These are phyloP conservation scores for Monosporozyma yasuniensis DNA, from an alignment of 805 yeast species.

Conservation along the genomic window DNA sequence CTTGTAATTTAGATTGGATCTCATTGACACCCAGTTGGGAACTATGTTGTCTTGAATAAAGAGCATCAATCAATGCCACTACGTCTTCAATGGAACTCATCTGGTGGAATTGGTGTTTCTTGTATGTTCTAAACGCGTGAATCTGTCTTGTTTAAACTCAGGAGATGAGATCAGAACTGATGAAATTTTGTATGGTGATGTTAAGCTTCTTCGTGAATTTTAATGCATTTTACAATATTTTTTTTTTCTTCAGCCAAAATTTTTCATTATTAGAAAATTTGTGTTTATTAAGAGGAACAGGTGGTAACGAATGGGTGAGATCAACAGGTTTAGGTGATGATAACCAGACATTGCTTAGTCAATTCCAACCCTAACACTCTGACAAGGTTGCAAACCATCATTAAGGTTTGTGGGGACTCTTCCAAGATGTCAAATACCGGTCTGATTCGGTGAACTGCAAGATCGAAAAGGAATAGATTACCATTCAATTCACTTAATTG, in stretches of 20 bases:
- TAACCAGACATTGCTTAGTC: constrained; percentile 24
- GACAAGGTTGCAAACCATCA: constrained; percentile 33
- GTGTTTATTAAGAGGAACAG: background rate
- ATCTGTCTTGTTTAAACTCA: background rate
- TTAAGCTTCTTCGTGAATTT: background rate
- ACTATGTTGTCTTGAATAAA: constrained; percentile 4
- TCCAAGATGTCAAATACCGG: constrained; percentile 17
- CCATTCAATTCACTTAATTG: constrained; percentile 18
- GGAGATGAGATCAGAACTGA: background rate
- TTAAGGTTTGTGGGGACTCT: constrained; percentile 18
- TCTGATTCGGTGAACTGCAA: constrained; percentile 19
- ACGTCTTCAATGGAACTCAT: constrained; percentile 15
- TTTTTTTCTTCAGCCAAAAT: background rate
- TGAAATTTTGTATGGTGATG: background rate
- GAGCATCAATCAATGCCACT: constrained; percentile 19
- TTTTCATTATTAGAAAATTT: background rate
- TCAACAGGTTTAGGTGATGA: constrained; percentile 4
- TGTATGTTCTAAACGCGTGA: background rate
- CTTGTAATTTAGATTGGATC: constrained; percentile 25
- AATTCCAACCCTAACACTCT: constrained; percentile 37
- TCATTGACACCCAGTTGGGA: constrained; percentile 14
- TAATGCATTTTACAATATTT: background rate
- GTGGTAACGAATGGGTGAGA: background rate
- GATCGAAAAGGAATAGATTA: constrained; percentile 19
- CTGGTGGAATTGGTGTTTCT: background rate